Conservation (phyloP, 2,329 filamentous ascomycete genomes). For the Hypoxylon sp. region DNA sequence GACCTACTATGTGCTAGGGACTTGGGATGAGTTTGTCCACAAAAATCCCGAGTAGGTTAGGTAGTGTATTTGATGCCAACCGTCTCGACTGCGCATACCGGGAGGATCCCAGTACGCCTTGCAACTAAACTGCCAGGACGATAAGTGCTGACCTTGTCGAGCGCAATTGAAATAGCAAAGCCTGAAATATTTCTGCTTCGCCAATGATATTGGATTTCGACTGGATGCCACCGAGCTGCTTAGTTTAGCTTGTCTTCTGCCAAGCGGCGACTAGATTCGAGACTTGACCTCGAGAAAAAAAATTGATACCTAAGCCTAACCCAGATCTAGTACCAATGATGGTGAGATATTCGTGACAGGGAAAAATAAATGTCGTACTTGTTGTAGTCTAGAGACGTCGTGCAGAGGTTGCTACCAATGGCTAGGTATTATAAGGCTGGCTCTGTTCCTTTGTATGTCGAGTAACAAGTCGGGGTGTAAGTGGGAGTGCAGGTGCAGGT, state of each 20-base stretch:
- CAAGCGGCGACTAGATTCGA: constrained; percentile 15
- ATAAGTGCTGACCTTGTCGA: constrained; percentile 57
- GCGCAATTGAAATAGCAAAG: constrained; percentile 54
- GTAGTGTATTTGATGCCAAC: constrained; percentile 48
- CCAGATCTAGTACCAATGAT: constrained; percentile 5
- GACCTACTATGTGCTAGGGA: constrained; percentile 36
- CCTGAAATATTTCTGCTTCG: constrained; percentile 46
- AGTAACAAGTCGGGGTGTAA: constrained; percentile 23
- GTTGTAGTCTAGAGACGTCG: constrained; percentile 16
- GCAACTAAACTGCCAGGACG: constrained; percentile 54
- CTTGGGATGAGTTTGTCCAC: constrained; percentile 42
- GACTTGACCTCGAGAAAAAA: constrained; percentile 3
- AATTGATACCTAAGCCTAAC: constrained; percentile 2
- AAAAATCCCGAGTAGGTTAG: constrained; percentile 46
- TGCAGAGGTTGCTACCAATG: not conserved
- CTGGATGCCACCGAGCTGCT: constrained; percentile 33
- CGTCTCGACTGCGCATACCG: constrained; percentile 51
- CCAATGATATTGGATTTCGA: constrained; percentile 65
- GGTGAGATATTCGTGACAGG: constrained; percentile 10
- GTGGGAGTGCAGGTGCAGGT: not conserved
- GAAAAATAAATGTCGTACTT: constrained; percentile 19
- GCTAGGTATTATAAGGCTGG: not conserved
- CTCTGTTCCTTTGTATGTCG: constrained; percentile 12
- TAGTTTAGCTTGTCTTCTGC: constrained; percentile 27
- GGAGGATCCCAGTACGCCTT: constrained; percentile 56